A percentile compares a stretch with the other conserved stretches of the same genome.
These are phyloP conservation scores for Metschnikowia noctiluminum DNA, from an alignment of 805 yeast genomes.

Conservation along the genomic window DNA sequence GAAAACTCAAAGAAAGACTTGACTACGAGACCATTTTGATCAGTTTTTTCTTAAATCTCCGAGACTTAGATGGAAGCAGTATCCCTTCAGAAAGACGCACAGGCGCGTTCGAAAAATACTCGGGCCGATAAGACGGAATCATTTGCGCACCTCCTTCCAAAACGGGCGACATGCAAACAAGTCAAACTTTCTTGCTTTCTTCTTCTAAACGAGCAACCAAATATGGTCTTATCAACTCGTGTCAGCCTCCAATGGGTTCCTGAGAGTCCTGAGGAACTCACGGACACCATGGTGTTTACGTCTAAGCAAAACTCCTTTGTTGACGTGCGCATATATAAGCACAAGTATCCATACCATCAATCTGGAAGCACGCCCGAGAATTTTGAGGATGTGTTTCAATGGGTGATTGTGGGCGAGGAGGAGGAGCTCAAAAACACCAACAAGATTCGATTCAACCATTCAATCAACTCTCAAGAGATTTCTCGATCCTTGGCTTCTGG, in stretches of 20 bases:
- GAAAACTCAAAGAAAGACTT: constrained; percentile 22
- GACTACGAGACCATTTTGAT: constrained; percentile 35
- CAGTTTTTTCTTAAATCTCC: constrained; percentile 31
- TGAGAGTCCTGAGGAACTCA: constrained; percentile 36
- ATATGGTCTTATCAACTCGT: constrained; percentile 43
- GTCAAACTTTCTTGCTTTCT: neutral
- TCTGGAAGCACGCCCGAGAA: constrained; percentile 3
- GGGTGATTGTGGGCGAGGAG: constrained; percentile 57
- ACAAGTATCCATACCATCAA: constrained; percentile 14
- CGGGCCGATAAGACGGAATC: constrained; percentile 3
- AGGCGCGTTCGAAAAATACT: neutral
- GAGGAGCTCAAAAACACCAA: constrained; percentile 33
- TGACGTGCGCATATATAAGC: constrained; percentile 37
- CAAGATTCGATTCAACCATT: constrained; percentile 39
- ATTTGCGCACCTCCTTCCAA: constrained; percentile 7
- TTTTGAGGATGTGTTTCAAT: constrained; percentile 42
- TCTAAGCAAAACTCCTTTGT: constrained; percentile 45
- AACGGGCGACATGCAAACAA: neutral
- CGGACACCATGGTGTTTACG: constrained; percentile 48
- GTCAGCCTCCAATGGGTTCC: constrained; percentile 53
- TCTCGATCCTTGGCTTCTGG: constrained; percentile 26
- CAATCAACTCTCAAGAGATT: constrained; percentile 41
- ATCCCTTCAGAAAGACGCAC: constrained; percentile 13
- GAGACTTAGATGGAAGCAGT: constrained; percentile 35
- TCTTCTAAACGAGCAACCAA: neutral